Base-by-base conservation (phyloP, 2,329 filamentous ascomycete species). In the Sarocladium strictum region DNA sequence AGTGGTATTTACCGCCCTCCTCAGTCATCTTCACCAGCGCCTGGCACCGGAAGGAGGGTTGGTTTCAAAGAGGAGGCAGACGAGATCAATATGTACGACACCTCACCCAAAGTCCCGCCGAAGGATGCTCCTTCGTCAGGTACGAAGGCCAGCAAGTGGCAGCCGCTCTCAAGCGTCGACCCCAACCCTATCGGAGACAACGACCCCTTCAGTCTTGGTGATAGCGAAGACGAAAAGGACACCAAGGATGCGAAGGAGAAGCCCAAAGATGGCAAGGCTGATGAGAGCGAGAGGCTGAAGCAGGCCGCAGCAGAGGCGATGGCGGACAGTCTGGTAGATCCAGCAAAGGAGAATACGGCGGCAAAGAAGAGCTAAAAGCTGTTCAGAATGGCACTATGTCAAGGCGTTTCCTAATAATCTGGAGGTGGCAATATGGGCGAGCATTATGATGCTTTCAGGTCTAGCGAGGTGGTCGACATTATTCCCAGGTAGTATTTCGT, bases 201-300 rank as follows among this genome's bases (percentile, higher is more conserved):
- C 63, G 94, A 99, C 65, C 94, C 94, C 0, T 99, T 99, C 73
- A 97, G 91, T 64, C 79, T 99, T 14, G 94, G 94, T 4, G 93
- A 97, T 63, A 96, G 90, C 64, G 93, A 97, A 61, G 92, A 96
- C 61, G 94, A 99, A 70, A 94, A 91, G 72, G 53, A 72, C 33
- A 50, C 58, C 35, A 63, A 62, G 60, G 69, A 73, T 54, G 69
- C 71, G 55, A 77, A 78, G 63, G 69, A 75, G 64, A 77, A 81
- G 63, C 77, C 85, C 56, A 78, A 79, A 64, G 74, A 78, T 26
- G 67, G 67, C 60, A 81, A 79, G 63, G 64, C 75, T 59, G 79
- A 83, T 54, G 80, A 86, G 55, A 76, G 67, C 58, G 86, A 84
- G 64, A 79, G 78, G 63, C 68, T 85, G 63, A 87, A 85, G 74